Evolutionary conservation across 1,284 basidiomycete species (phyloP).

Genomic region (Sanghuangporus weigelae): DNA sequence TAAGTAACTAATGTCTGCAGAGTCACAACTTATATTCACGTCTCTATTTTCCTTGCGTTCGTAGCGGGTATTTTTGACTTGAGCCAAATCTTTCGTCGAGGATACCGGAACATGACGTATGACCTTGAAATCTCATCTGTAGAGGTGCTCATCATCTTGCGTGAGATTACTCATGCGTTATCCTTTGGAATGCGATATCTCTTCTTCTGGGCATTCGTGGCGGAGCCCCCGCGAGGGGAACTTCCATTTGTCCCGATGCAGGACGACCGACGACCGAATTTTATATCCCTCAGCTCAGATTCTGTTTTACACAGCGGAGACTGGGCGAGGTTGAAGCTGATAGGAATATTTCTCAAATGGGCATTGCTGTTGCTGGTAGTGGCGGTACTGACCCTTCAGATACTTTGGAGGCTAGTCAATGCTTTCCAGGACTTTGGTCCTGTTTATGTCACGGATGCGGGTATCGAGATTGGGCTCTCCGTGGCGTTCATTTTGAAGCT

Average conservation of each 20-base stretch:
- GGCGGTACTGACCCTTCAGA: slow-evolving; percentile 49
- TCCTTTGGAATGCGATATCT: slow-evolving; percentile 55
- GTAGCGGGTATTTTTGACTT: slow-evolving; percentile 61
- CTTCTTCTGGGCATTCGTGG: slow-evolving; percentile 64
- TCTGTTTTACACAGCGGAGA: slow-evolving; percentile 44
- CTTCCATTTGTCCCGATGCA: slow-evolving; percentile 20
- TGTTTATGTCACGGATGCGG: slow-evolving; percentile 53
- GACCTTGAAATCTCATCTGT: slow-evolving; percentile 28
- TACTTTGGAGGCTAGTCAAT: slow-evolving; percentile 53
- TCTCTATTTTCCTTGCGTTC: slow-evolving; percentile 55
- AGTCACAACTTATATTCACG: slow-evolving; percentile 46
- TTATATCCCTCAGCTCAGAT: slow-evolving; percentile 21
- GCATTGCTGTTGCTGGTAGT: slow-evolving; percentile 39
- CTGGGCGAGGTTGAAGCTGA: slow-evolving; percentile 58
- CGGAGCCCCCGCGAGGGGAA: slow-evolving; percentile 48
- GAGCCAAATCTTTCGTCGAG: slow-evolving; percentile 45
- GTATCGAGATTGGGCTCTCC: slow-evolving; percentile 53
- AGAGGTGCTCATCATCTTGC: slow-evolving; percentile 40
- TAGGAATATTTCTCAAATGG: slow-evolving; percentile 50
- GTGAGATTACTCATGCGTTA: slow-evolving; percentile 56
- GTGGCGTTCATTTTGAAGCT: slow-evolving; percentile 59
- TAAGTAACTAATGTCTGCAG: slow-evolving; percentile 28
- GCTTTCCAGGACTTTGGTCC: slow-evolving; percentile 38
- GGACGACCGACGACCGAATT: slow-evolving; percentile 19
- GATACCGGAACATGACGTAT: slow-evolving; percentile 26